A percentile compares a stretch with the other conserved stretches of the same genome.
These are phyloP conservation scores for Fusarium nisikadoi DNA, from an alignment of 2,329 filamentous ascomycete genomes.

Conservation along the genomic window DNA sequence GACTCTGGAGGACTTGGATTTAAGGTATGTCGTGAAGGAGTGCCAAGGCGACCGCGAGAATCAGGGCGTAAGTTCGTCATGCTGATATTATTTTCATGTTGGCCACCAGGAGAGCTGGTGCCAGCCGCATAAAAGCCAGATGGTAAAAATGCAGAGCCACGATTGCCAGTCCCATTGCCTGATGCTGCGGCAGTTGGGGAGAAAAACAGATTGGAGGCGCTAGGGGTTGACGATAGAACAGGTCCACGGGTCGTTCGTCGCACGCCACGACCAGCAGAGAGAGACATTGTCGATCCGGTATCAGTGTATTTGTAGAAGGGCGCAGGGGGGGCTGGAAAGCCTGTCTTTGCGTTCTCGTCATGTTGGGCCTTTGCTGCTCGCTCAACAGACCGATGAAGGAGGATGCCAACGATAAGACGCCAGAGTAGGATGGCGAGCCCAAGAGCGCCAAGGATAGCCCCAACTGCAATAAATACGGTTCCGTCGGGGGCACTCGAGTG, in stretches of 20 bases:
- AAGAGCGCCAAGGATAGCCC: slow-evolving; percentile 85
- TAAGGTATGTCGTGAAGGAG: slow-evolving; percentile 54
- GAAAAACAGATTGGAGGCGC: slow-evolving; percentile 85
- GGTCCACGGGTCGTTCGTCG: slow-evolving; percentile 64
- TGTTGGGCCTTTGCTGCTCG: slow-evolving; percentile 83
- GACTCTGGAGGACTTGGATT: slow-evolving; percentile 72
- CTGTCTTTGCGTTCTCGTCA: slow-evolving; percentile 74
- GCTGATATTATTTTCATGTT: slow-evolving; percentile 65
- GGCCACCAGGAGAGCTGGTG: slow-evolving; percentile 59
- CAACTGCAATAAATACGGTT: slow-evolving; percentile 95
- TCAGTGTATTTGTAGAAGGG: slow-evolving; percentile 74
- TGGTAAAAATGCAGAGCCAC: slow-evolving; percentile 84
- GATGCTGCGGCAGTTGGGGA: slow-evolving; percentile 85
- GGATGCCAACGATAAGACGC: slow-evolving; percentile 88
- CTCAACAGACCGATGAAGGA: slow-evolving; percentile 90
- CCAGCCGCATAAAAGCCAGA: slow-evolving; percentile 90
- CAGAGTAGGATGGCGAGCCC: slow-evolving; percentile 85
- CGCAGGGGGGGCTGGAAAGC: slow-evolving; percentile 67
- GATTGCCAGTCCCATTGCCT: slow-evolving; percentile 69
- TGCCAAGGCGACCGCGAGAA: slow-evolving; percentile 60
- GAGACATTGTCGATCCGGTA: slow-evolving; percentile 64
- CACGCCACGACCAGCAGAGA: slow-evolving; percentile 61
- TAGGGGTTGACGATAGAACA: slow-evolving; percentile 66
- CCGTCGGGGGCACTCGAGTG: slow-evolving; percentile 87
- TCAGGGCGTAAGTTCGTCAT: slow-evolving; percentile 71